Evolutionary conservation across 2,329 filamentous ascomycete genomes (phyloP), one percentile per base, ranked within the genome.

Genomic region (Acrodontium crateriforme): DNA sequence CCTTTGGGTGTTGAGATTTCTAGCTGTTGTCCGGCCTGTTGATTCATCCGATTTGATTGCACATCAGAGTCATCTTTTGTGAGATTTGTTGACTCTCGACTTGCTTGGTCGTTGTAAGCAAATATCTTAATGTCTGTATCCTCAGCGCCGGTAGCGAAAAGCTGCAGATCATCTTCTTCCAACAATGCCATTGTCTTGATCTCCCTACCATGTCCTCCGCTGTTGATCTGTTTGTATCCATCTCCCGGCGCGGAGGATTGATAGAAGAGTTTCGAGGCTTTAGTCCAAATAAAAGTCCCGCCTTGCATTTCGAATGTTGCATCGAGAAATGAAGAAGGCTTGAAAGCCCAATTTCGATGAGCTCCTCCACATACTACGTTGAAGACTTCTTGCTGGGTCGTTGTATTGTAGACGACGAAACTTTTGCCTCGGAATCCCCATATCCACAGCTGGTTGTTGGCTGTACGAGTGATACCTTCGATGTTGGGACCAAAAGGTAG

Each of bases 181-280:
- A 22, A 10, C 3, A 68, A 46, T 12, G 71, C 65, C 35, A 70
- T 53, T 2, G 69, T 56, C 49, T 80, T 81, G 41, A 95, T 79
- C 54, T 98, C 89, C 30, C 89, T 65, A 0, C 89, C 89, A 52
- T 98, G 89, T 1, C 72, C 72, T 5, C 89, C 87, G 1, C 55
- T 41, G 38, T 76, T 73, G 9, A 92, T 38, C 0, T 65, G 24
- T 3, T 29, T n/a, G 27, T 34, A 39, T 9, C 40, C 32, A 8
- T 35, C 28, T 5, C 25, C 15, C 3, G 17, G 18, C 29, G 45
- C 43, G 6, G 25, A 35, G 12, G 39, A 17, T n/a, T 31, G 25
- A 24, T 40, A 42, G n/a, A n/a, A n/a, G 5, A 52, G 15, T 23
- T 42, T 39, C 6, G 44, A 47, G n/a, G 74, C 72, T 51, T 81